Percentiles rank a stretch among this genome's conserved stretches.
Evolutionary conservation across 768 basidiomycete species (phyloP).

Genomic region (Kwoniella europaea): DNA sequence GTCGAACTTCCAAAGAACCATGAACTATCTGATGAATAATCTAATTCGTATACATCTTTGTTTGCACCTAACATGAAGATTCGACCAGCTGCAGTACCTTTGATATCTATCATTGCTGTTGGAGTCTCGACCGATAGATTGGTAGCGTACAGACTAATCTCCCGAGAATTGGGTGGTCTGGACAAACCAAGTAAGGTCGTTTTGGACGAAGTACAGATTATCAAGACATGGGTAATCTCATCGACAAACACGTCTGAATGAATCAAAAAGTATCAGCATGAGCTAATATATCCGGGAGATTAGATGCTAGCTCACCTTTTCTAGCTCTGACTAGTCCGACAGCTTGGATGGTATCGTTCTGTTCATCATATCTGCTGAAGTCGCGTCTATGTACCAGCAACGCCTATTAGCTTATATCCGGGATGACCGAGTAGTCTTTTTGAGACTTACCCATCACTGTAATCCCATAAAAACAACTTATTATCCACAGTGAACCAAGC

Average conservation of each 20-base stretch:
- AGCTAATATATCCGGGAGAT: background rate
- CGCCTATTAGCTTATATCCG: too few species aligned
- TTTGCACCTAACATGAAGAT: slow-evolving; percentile 88
- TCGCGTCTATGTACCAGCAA: slow-evolving; percentile 67
- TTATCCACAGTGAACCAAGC: slow-evolving; percentile 96
- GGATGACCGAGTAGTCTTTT: background rate
- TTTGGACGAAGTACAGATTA: slow-evolving; percentile 84
- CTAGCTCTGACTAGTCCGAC: slow-evolving; percentile 82
- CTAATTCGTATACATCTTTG: slow-evolving; percentile 86
- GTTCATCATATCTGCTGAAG: slow-evolving; percentile 87
- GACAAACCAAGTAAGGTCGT: slow-evolving; percentile 81
- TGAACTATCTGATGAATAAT: slow-evolving; percentile 85
- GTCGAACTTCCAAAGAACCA: slow-evolving; percentile 76
- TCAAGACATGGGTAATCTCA: slow-evolving; percentile 83
- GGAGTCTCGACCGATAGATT: slow-evolving; percentile 66
- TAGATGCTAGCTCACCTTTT: slow-evolving; percentile 34
- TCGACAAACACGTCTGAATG: slow-evolving; percentile 77
- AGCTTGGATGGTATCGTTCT: slow-evolving; percentile 83
- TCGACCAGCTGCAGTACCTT: slow-evolving; percentile 77
- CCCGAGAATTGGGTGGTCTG: slow-evolving; percentile 65
- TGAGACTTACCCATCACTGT: slow-evolving; percentile 79
- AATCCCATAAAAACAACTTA: slow-evolving; percentile 95
- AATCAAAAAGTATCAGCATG: background rate
- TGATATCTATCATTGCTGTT: slow-evolving; percentile 81
- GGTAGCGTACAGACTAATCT: slow-evolving; percentile 87